phyloP scores from a whole-genome alignment of 257 asterid species.

The Przewalskia tangutica region DNA sequence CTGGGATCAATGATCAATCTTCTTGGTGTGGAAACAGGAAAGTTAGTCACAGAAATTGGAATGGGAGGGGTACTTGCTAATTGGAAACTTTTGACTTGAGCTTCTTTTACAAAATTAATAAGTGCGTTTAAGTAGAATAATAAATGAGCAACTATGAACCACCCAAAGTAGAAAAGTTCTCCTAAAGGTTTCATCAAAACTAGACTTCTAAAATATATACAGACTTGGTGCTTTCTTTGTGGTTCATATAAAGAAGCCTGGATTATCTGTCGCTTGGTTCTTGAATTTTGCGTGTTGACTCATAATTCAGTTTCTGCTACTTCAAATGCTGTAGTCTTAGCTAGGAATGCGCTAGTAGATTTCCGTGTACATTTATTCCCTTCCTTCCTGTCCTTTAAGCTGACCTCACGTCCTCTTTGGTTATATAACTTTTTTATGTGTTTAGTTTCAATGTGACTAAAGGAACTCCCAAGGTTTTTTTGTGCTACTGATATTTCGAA shows the following conservation, averaged over 20 bases:
- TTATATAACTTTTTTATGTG: not conserved
- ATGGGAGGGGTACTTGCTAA: not conserved
- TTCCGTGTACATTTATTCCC: not conserved
- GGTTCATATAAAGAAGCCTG: not conserved
- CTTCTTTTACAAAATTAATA: not conserved
- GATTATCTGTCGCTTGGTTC: not conserved
- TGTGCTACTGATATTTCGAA: not conserved
- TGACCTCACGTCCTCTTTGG: not conserved
- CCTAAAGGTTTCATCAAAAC: not conserved
- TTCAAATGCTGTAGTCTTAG: not conserved
- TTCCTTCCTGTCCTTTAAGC: not conserved
- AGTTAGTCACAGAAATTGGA: not conserved
- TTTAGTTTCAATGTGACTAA: not conserved
- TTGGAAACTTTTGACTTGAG: not conserved
- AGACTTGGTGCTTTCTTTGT: not conserved
- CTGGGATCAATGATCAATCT: not conserved
- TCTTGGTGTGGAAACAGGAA: not conserved
- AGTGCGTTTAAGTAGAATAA: not conserved
- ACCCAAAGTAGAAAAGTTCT: not conserved
- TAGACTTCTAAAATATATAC: not conserved
- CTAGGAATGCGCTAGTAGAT: not conserved
- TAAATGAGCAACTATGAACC: not conserved
- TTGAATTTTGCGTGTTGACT: not conserved
- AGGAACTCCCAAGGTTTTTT: not conserved
- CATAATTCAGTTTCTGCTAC: not conserved